Conservation (phyloP, 2,329 filamentous ascomycete genomes). For the Diaporthe aspalathi region DNA sequence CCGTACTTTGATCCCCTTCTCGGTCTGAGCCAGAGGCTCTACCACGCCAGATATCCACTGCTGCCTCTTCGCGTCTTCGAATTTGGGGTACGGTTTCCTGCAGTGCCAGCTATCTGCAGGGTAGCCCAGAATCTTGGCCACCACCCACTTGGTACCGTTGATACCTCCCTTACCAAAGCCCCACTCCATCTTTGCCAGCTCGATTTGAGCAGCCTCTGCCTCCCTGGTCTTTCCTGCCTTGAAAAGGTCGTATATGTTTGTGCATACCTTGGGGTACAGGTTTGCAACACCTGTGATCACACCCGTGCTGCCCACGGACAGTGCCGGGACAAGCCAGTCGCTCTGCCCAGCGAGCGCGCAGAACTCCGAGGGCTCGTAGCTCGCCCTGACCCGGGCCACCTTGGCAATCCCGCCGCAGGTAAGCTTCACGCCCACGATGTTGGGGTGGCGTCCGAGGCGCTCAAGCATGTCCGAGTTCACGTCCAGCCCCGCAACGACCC, state of each 20-base stretch:
- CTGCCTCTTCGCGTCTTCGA: constrained; percentile 57
- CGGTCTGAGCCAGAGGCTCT: constrained; percentile 40
- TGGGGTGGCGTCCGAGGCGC: constrained; percentile 66
- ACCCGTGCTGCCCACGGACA: constrained; percentile 67
- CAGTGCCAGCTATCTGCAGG: constrained; percentile 62
- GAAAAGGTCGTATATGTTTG: constrained; percentile 62
- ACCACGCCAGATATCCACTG: constrained; percentile 51
- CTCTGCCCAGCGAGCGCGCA: constrained; percentile 77
- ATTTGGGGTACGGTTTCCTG: constrained; percentile 65
- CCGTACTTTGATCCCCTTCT: constrained; percentile 33
- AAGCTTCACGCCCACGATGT: constrained; percentile 77
- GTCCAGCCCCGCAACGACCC: constrained; percentile 74
- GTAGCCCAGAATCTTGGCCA: constrained; percentile 65
- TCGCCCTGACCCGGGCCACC: constrained; percentile 65
- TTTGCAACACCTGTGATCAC: constrained; percentile 71
- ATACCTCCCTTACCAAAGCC: constrained; percentile 69
- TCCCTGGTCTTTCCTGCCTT: constrained; percentile 58
- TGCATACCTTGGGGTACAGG: constrained; percentile 63
- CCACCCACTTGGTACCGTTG: constrained; percentile 71
- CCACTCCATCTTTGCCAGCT: constrained; percentile 65
- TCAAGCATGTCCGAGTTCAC: constrained; percentile 74
- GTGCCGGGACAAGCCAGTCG: constrained; percentile 73
- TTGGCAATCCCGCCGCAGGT: constrained; percentile 80
- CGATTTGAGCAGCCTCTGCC: constrained; percentile 61
- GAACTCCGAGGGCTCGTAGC: constrained; percentile 65